Conservation (phyloP, 805 yeast genomes). For the Hanseniaspora hatyaiensis region DNA sequence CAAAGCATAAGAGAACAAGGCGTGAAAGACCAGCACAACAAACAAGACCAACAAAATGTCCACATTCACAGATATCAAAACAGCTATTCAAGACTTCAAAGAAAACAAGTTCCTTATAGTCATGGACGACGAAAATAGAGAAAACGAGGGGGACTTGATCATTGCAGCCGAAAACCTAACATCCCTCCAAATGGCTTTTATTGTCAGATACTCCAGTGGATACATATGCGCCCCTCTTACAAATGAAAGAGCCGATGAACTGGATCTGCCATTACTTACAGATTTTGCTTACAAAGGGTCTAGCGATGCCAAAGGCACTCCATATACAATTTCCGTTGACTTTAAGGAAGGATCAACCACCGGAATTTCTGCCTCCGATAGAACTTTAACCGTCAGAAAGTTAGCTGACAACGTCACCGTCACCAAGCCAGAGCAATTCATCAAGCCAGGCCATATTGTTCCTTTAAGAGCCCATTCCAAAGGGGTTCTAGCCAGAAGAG, state of each 20-base stretch:
- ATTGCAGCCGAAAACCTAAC: constrained; percentile 79
- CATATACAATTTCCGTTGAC: constrained; percentile 89
- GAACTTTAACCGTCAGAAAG: constrained; percentile 67
- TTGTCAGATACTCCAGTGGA: constrained; percentile 79
- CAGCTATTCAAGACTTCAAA: constrained; percentile 27
- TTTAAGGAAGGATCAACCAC: constrained; percentile 83
- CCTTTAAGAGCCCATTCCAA: constrained; percentile 89
- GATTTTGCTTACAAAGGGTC: constrained; percentile 29
- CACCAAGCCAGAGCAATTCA: constrained; percentile 51
- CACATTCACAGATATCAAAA: constrained; percentile 23
- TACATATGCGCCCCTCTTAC: constrained; percentile 87
- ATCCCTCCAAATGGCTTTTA: constrained; percentile 82
- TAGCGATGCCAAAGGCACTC: constrained; percentile 85
- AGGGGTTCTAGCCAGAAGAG: constrained; percentile 67
- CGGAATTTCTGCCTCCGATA: constrained; percentile 89
- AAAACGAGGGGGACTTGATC: constrained; percentile 94
- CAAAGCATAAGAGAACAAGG: no score
- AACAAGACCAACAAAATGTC: background rate
- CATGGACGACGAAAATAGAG: constrained; percentile 94
- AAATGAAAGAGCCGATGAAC: constrained; percentile 61
- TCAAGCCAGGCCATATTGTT: constrained; percentile 87
- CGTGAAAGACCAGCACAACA: background rate
- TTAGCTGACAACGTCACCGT: constrained; percentile 46
- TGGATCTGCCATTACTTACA: constrained; percentile 69
- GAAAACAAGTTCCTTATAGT: constrained; percentile 62